Percentiles rank a stretch among this genome's conserved stretches.
These are phyloP conservation scores for Drechslerella dactyloides DNA, from an alignment of 2,329 filamentous ascomycete genomes.

Conservation along the genomic window DNA sequence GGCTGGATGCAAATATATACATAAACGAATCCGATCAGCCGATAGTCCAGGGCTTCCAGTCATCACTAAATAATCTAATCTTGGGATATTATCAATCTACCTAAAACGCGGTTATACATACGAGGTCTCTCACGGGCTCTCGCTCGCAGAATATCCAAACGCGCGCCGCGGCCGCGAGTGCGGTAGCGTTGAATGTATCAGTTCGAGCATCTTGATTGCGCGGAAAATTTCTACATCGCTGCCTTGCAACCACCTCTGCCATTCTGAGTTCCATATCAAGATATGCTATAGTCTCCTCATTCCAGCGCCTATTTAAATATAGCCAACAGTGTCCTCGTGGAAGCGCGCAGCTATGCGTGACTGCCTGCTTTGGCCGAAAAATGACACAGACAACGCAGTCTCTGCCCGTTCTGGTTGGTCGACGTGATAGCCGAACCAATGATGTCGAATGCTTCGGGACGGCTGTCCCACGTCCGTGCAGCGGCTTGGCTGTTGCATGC, in stretches of 20 bases:
- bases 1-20: too few species aligned
- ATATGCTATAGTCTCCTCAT: not conserved
- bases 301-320: slow-evolving; percentile 12
- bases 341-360: not conserved
- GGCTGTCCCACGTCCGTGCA: slow-evolving; percentile 17
- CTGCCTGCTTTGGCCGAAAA: slow-evolving; percentile 3
- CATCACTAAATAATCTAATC: too few species aligned
- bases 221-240: not conserved
- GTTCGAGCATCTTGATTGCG: too few species aligned
- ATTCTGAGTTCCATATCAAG: not conserved
- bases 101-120: too few species aligned
- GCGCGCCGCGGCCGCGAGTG: too few species aligned
- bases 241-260: not conserved
- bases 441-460: slow-evolving; percentile 7
- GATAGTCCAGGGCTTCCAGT: too few species aligned
- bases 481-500: too few species aligned
- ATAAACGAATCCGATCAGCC: too few species aligned
- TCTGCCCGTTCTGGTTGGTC: not conserved
- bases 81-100: too few species aligned
- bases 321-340: slow-evolving; percentile 6
- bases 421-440: slow-evolving; percentile 43
- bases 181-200: too few species aligned
- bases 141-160: too few species aligned
- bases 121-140: too few species aligned
- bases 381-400: slow-evolving; percentile 34